Evolutionary conservation across 1,284 basidiomycete species (phyloP), one percentile per base, ranked within the genome.

Genomic region (Mrakiaceae sp.): DNA sequence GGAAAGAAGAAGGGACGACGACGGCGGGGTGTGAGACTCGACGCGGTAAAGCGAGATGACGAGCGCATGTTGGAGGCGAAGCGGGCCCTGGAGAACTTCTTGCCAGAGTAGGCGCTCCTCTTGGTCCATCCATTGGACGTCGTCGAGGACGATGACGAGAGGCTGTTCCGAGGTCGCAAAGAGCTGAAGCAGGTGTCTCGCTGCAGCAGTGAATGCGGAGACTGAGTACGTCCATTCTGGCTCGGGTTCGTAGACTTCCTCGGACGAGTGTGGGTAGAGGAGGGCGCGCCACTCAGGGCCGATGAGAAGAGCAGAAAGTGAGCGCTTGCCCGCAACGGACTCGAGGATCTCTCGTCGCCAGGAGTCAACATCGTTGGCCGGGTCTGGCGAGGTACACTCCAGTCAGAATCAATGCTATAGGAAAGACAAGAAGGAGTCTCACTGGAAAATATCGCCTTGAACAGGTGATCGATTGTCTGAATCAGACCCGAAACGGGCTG

Each of bases 81-180:
- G 27, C 27, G 27, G 27, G 27, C 27, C 27, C 27, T 27, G 27
- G 27, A 27, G 27, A 27, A 27, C 27, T 27, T 27, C 27, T 27
- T 27, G 27, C 27, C 27, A 27, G 27, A 27, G 27, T 27, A 27
- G 1, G 2, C 27, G 27, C 27, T 27, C 27, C 58, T 75, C 73
- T 12, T 72, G 71, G 1, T 61, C 54, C 0, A 74, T 66, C 74
- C 74, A 64, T 59, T 76, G 74, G 4, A 70, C 68, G 60, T 76
- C 74, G 66, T 76, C 74, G 27, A 76, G 50, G 11, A 74, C 47
- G 8, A 76, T 68, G 2, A 76, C 63, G 7, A 76, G 67, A 0
- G 75, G 75, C 3, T 72, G 67, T 1, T 56, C 10, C 0, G 60
- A 50, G 0, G 72, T 70, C 0, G 72, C 74, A 52, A 76, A 76